Conservation (phyloP, 148 eudicot species). For the Silene conica region DNA sequence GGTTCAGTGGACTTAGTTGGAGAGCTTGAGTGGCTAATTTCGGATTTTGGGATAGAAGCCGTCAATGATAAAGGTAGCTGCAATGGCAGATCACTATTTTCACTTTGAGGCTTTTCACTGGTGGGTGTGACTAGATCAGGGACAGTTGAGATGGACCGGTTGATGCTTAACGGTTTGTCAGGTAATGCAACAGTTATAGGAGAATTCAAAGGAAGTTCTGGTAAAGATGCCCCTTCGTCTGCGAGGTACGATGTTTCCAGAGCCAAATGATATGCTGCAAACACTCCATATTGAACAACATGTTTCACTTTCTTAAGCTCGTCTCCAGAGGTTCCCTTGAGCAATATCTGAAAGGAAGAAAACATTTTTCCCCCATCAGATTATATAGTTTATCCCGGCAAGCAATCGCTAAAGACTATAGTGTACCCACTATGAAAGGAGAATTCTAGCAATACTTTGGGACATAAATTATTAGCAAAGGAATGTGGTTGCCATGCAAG, state of each 20-base stretch:
- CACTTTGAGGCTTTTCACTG: constrained; percentile 41
- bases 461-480: not conserved
- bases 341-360: constrained; percentile 65
- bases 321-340: constrained; percentile 85
- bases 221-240: constrained; percentile 94
- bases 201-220: constrained; percentile 67
- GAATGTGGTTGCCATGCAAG: not conserved
- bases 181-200: constrained; percentile 77
- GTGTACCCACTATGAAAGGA: not conserved
- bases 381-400: not conserved
- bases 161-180: constrained; percentile 58
- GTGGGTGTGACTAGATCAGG: constrained; percentile 49
- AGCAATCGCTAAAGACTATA: not conserved
- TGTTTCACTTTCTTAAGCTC: constrained; percentile 97
- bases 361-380: not conserved
- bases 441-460: not conserved
- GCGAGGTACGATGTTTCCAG: constrained; percentile 98
- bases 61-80: constrained; percentile 26
- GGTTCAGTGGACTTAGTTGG: constrained; percentile 13
- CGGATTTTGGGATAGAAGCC: constrained; percentile 20
- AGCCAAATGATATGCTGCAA: constrained; percentile 98
- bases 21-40: constrained; percentile 17
- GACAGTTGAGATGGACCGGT: constrained; percentile 64
- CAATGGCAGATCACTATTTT: constrained; percentile 32
- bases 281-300: constrained; percentile 86